Conservation (phyloP, 2,329 filamentous ascomycete genomes). For the Eutypa lata region DNA sequence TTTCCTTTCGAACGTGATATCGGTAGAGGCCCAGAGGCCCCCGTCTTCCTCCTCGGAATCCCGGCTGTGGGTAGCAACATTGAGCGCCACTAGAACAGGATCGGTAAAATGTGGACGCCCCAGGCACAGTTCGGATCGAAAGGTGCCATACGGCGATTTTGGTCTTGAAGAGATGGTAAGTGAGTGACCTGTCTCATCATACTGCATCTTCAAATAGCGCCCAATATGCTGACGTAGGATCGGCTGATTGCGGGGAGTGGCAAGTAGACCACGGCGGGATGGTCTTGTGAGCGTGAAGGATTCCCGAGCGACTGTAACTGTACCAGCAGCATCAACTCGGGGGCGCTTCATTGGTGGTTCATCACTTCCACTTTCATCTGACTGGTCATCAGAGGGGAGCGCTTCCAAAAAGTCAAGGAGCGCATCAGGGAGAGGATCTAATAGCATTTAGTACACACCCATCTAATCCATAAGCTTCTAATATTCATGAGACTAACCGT, state of each 20-base stretch:
- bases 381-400: not conserved
- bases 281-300: slow-evolving; percentile 15
- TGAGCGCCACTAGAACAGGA: slow-evolving; percentile 6
- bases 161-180: slow-evolving; percentile 10
- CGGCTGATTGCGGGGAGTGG: not conserved
- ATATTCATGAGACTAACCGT: not conserved
- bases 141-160: slow-evolving; percentile 7
- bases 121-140: slow-evolving; percentile 10
- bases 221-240: slow-evolving; percentile 12
- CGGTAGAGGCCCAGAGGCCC: slow-evolving; percentile 32
- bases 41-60: slow-evolving; percentile 14
- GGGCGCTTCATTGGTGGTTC: slow-evolving; percentile 19
- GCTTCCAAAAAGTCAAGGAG: slow-evolving; percentile 6
- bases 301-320: slow-evolving; percentile 18
- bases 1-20: slow-evolving; percentile 28
- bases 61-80: slow-evolving; percentile 10
- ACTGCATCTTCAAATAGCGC: slow-evolving; percentile 10
- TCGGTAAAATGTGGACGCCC: slow-evolving; percentile 6
- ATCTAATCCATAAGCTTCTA: not conserved
- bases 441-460: not conserved
- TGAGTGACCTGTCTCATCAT: slow-evolving; percentile 1
- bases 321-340: slow-evolving; percentile 12
- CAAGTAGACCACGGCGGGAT: not conserved
- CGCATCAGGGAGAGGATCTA: not conserved
- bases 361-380: not conserved